phyloP scores from a whole-genome alignment of 2,329 filamentous ascomycete species.

The Cladosporium cucumerinum region DNA sequence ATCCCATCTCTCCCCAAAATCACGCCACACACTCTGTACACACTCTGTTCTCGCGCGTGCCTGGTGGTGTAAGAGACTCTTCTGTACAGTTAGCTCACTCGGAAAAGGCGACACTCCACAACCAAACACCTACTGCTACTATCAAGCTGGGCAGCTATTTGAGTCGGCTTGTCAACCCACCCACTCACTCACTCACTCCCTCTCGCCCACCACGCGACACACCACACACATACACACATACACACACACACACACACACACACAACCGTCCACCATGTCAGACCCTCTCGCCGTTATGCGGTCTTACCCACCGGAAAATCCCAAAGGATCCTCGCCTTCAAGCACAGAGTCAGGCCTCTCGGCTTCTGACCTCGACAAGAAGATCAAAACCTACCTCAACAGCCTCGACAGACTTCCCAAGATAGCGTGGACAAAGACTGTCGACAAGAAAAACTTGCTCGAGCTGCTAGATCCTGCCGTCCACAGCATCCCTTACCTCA shows the following conservation, averaged over 20 bases:
- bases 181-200: background rate
- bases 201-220: background rate
- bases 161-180: background rate
- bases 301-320: slow-evolving; percentile 35
- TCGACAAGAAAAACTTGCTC: slow-evolving; percentile 41
- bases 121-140: background rate
- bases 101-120: background rate
- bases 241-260: background rate
- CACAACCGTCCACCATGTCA: slow-evolving; percentile 22
- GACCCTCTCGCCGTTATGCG: slow-evolving; percentile 24
- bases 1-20: background rate
- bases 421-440: slow-evolving; percentile 35
- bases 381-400: slow-evolving; percentile 35
- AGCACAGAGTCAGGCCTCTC: slow-evolving; percentile 23
- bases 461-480: slow-evolving; percentile 53
- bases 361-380: slow-evolving; percentile 40
- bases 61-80: background rate
- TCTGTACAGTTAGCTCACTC: background rate
- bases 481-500: slow-evolving; percentile 60
- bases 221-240: no score
- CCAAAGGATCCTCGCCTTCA: slow-evolving; percentile 29
- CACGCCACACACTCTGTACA: background rate
- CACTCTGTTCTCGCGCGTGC: background rate
- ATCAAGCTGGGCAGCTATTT: background rate
- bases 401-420: slow-evolving; percentile 35